Percentiles rank a stretch among this genome's conserved stretches.
Conservation (phyloP, 345 rosid species). For the Euphorbia tirucalli region DNA sequence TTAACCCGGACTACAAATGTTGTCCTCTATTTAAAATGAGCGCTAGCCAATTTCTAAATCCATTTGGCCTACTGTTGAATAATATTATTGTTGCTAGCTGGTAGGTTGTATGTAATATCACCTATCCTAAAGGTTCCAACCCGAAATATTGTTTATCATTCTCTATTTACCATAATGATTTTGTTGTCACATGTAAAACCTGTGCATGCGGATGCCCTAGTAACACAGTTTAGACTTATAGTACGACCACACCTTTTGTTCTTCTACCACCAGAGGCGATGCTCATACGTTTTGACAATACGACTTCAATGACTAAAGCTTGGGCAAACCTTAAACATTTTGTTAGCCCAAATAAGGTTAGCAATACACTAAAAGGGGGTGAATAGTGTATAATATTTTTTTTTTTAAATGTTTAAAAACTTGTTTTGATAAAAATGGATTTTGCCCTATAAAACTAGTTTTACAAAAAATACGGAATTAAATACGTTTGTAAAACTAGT, state of each 20-base stretch:
- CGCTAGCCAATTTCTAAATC: conserved; percentile 67
- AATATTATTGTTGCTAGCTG: conserved; percentile 73
- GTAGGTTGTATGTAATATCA: conserved; percentile 96
- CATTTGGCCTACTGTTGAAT: conserved; percentile 62
- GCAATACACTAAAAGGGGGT: no score
- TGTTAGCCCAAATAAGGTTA: no score
- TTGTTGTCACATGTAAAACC: conserved; percentile 75
- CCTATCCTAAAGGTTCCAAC: conserved; percentile 56
- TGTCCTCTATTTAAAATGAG: conserved; percentile 82
- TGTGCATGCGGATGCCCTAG: conserved; percentile 91
- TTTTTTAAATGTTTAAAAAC: no score
- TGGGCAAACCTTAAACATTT: conserved; percentile 76
- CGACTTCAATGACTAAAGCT: conserved; percentile 49
- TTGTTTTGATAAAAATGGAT: no score
- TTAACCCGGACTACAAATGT: conserved; percentile 80
- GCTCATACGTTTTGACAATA: conserved; percentile 80
- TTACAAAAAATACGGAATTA: no score
- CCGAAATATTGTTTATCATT: conserved; percentile 89
- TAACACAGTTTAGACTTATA: conserved; percentile 53
- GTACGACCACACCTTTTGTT: conserved; percentile 60
- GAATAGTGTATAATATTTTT: no score
- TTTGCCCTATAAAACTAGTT: no score
- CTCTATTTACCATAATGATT: conserved; percentile 86
- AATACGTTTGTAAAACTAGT: no score
- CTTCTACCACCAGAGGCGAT: conserved; percentile 82